phyloP scores from a whole-genome alignment of 2,329 filamentous ascomycete species.

The Thermoascus crustaceus region DNA sequence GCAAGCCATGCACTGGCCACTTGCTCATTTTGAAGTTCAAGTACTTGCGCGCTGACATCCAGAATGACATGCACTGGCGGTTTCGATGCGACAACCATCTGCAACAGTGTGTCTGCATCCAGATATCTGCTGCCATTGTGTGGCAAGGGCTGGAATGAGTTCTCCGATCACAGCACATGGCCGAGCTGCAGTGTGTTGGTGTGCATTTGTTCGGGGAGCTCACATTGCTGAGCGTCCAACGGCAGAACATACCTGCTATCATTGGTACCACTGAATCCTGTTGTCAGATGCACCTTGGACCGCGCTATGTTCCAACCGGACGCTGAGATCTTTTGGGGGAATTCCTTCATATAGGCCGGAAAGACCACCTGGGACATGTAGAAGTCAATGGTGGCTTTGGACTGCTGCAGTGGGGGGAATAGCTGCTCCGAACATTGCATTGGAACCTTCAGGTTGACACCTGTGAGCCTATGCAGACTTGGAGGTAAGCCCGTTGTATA shows the following conservation, averaged over 20 bases:
- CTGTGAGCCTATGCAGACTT: constrained; percentile 35
- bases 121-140: constrained; percentile 8
- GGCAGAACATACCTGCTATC: constrained; percentile 55
- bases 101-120: constrained; percentile 37
- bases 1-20: constrained; percentile 50
- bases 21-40: constrained; percentile 53
- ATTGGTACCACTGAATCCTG: constrained; percentile 64
- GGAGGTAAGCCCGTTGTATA: constrained; percentile 25
- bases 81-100: constrained; percentile 32
- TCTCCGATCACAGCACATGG: constrained; percentile 49
- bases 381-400: constrained; percentile 53
- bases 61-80: constrained; percentile 51
- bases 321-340: constrained; percentile 53
- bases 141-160: constrained; percentile 20
- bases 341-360: constrained; percentile 54
- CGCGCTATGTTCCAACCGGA: constrained; percentile 59
- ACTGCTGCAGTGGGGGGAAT: constrained; percentile 46
- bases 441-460: constrained; percentile 53
- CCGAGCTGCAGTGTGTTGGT: constrained; percentile 61
- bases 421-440: constrained; percentile 41
- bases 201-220: constrained; percentile 48
- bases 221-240: constrained; percentile 46
- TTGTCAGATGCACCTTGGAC: constrained; percentile 42
- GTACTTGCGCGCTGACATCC: constrained; percentile 62
- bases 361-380: constrained; percentile 55